Conservation (phyloP, 768 basidiomycete species). For the Cystobasidium ongulense region DNA sequence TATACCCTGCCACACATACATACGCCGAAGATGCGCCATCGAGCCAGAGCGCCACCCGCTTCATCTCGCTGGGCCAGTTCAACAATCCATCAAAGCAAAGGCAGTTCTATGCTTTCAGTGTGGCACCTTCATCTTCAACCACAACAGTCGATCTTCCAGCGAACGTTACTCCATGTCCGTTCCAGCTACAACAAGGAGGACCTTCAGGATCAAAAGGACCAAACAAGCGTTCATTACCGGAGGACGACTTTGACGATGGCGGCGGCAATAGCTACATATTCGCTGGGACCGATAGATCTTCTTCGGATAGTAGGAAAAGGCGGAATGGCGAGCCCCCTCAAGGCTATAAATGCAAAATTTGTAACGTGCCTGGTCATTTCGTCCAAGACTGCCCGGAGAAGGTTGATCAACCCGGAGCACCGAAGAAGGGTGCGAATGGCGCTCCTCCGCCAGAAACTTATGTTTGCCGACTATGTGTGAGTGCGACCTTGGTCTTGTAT, state of each 20-base stretch:
- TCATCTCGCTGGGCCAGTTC: slow-evolving; percentile 81
- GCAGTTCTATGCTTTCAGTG: slow-evolving; percentile 95
- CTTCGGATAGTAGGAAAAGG: slow-evolving; percentile 36
- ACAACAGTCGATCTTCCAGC: slow-evolving; percentile 49
- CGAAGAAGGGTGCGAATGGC: slow-evolving; percentile 54
- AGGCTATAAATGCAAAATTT: slow-evolving; percentile 78
- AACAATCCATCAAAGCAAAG: slow-evolving; percentile 68
- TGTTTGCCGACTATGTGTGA: slow-evolving; percentile 82
- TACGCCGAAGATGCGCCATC: slow-evolving; percentile 50
- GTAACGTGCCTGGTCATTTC: slow-evolving; percentile 49
- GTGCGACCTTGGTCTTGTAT: too few relatives aligned
- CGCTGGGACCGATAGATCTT: slow-evolving; percentile 31
- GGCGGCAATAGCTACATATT: slow-evolving; percentile 43
- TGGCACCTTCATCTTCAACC: slow-evolving; percentile 54
- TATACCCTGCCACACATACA: slow-evolving; percentile 53
- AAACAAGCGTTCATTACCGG: slow-evolving; percentile 44
- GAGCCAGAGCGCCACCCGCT: slow-evolving; percentile 53
- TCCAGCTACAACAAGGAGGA: slow-evolving; percentile 39
- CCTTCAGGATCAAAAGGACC: slow-evolving; percentile 41
- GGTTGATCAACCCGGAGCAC: slow-evolving; percentile 48
- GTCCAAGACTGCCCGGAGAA: slow-evolving; percentile 70
- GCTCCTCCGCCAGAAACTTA: slow-evolving; percentile 76
- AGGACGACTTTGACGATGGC: slow-evolving; percentile 40
- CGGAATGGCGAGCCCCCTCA: slow-evolving; percentile 53
- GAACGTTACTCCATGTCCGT: slow-evolving; percentile 53